Base-by-base conservation (phyloP, 1,284 basidiomycete species). In the Marasmius fiardii region DNA sequence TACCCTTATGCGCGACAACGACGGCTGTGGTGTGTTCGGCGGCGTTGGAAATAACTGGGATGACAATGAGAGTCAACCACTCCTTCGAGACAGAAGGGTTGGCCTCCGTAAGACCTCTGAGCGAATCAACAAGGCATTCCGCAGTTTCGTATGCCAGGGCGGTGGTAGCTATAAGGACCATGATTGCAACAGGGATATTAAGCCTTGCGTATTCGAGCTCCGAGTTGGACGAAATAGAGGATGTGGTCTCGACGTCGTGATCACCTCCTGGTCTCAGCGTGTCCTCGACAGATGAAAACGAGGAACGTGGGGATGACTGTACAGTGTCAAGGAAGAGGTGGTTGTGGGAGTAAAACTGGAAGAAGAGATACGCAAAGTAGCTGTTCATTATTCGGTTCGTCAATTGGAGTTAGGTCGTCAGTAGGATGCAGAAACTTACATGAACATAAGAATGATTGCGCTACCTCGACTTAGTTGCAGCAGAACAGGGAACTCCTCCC, bases 21-120 rank as follows among this genome's bases (percentile, higher is more conserved):
- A 88, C 83, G 14, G 84, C 83, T 0, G 85, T 85, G 49, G 81
- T 76, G 64, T 86, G 83, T 67, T 88, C 85, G 4, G 84, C 83
- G 1, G 82, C 81, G 62, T 88, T 89, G 53, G 82, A 80, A 56
- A 85, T 80, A 48, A 85, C 73, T 4, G 87, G 88, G 4, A 90
- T 76, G 33, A 90, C 70, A 64, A 90, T 87, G 20, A 88, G 68
- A 4, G 81, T 84, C 55, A 87, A 76, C 70, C 83, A 87, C 62
- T 86, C 81, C 58, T 80, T 76, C 52, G 77, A 75, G 57, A 83
- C 63, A 63, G 62, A 61, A 35, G 79, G 77, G 62, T 79, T 70
- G 5, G 67, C 64, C 10, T 67, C 66, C 44, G 73, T 63, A 23
- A 76, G 62, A 7, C 73, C 73, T 35, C 73, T 65, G 20, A 74